Percentiles rank a stretch among this genome's conserved stretches.
These are phyloP conservation scores for Saturnispora gosingensis DNA, from an alignment of 805 yeast genomes.

Conservation along the genomic window DNA sequence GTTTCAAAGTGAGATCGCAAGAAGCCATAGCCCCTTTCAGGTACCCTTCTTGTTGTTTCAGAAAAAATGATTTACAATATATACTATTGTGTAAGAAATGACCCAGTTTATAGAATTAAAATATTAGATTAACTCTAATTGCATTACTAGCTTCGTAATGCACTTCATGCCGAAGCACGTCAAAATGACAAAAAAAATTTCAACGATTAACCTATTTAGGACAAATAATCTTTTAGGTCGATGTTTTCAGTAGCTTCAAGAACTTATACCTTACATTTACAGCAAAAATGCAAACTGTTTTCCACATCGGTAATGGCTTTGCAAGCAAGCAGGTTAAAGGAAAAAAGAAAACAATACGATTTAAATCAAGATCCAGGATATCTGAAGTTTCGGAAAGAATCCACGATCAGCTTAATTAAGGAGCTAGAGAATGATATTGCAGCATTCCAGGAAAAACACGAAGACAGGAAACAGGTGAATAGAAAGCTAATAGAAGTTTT, in stretches of 20 bases:
- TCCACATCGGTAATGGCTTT: neutral
- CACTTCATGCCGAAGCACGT: neutral
- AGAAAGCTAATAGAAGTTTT: constrained; percentile 3
- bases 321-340: neutral
- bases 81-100: neutral
- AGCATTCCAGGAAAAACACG: neutral
- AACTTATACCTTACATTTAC: neutral
- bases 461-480: neutral
- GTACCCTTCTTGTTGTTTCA: neutral
- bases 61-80: neutral
- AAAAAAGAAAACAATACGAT: neutral
- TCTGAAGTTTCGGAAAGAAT: constrained; percentile 1
- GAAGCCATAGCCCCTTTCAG: neutral
- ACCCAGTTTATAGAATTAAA: neutral
- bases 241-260: neutral
- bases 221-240: neutral
- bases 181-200: neutral
- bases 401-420: neutral
- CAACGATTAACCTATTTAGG: neutral
- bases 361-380: constrained; percentile 1
- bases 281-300: neutral
- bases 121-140: neutral
- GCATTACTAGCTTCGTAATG: neutral
- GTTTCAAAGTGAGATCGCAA: neutral
- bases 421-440: neutral